Conservation (phyloP, 345 rosid species). For the Arabis alpina region DNA sequence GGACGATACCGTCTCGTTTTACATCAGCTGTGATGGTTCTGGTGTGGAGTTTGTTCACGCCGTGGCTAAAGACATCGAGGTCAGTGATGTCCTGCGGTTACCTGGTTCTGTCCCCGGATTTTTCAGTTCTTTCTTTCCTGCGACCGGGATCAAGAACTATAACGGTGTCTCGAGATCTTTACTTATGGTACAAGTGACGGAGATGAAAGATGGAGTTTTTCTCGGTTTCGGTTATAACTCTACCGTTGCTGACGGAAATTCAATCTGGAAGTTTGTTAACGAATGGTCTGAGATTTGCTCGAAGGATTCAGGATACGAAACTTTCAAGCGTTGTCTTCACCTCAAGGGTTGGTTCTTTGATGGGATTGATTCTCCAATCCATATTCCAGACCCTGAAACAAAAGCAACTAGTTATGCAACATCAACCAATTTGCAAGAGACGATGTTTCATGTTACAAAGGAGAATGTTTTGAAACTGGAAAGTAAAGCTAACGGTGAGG, state of each 20-base stretch:
- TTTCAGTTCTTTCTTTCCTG: constrained; percentile 48
- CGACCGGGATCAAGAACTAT: constrained; percentile 43
- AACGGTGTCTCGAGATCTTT: constrained; percentile 47
- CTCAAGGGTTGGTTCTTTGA: constrained; percentile 45
- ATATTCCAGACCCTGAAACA: constrained; percentile 38
- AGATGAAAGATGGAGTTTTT: constrained; percentile 52
- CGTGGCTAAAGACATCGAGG: constrained; percentile 28
- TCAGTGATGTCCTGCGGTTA: constrained; percentile 36
- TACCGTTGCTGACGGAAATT: constrained; percentile 41
- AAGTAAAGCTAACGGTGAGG: constrained; percentile 45
- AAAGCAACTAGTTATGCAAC: constrained; percentile 2
- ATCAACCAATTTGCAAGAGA: constrained; percentile 34
- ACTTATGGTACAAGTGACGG: constrained; percentile 54
- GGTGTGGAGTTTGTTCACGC: constrained; percentile 56
- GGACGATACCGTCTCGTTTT: constrained; percentile 42
- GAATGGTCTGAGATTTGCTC: constrained; percentile 52
- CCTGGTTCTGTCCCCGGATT: constrained; percentile 41
- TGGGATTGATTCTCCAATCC: constrained; percentile 34
- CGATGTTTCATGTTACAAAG: constrained; percentile 43
- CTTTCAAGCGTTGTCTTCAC: constrained; percentile 2
- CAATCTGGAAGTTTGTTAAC: constrained; percentile 56
- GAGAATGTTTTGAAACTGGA: constrained; percentile 41
- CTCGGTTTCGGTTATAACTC: constrained; percentile 52
- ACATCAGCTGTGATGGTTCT: constrained; percentile 46
- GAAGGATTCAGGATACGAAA: background rate